Base-by-base conservation (phyloP, 495 filamentous ascomycete genomes). In the Xeromyces bisporus region DNA sequence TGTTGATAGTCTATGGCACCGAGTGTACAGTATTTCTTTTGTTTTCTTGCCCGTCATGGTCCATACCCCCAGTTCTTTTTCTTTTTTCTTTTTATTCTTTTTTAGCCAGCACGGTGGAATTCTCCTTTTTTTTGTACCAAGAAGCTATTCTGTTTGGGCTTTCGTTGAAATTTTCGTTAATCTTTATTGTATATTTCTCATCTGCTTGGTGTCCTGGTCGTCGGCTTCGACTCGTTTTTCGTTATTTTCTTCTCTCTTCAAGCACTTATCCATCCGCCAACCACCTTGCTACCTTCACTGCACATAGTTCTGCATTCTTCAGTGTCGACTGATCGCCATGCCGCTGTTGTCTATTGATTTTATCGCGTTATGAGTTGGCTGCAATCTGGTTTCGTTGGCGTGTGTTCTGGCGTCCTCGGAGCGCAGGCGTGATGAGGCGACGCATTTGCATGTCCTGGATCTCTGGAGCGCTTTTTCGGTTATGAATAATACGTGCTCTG, bases 1-100 rank as follows among this genome's bases (percentile, higher is more conserved):
- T 50, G 45, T 56, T 47, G 50, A 38, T 39, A n/a, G 44, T 45
- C 42, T 40, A 36, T 38, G 32, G 43, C 26, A 33, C 31, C 31
- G 14, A 40, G 34, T 50, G 43, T 50, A 44, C 42, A 40, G 44
- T 43, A 44, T 21, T 38, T 29, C 15, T 31, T 23, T 6, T 31
- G 16, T 6, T 7, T 31, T 21, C 29, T 6, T 31, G 8, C 8
- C 23, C 12, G 7, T 24, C 16, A 7, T 31, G 21, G 12, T 9
- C 23, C 18, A 3, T 25, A 9, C 14, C 26, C 41, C 51, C 35
- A 40, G 47, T 32, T 49, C 41, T 47, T 45, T 48, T 44, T 45
- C 47, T 47, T 35, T 40, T 34, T 37, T 31, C 29, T 36, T 37
- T 32, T 14, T 36, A 37, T 32, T 26, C 34, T 29, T 28, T 36